These are phyloP conservation scores for Sequoiadendron giganteum DNA, from an alignment of 75 land plant species.

Conservation along the genomic window DNA sequence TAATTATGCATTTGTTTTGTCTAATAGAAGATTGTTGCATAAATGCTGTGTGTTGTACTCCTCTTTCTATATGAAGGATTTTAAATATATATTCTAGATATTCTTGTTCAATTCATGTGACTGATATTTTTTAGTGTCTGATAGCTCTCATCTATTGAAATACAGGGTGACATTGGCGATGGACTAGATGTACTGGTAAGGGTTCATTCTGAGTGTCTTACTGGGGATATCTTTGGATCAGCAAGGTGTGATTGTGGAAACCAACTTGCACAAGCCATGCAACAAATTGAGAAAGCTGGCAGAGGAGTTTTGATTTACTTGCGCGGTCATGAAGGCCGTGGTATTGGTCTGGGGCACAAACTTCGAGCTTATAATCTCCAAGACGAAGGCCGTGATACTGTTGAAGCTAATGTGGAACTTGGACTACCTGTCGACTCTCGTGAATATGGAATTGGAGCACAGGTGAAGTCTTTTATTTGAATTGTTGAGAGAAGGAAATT, in stretches of 20 bases:
- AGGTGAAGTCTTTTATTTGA: slow-evolving; percentile 41
- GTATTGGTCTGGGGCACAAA: slow-evolving; percentile 97
- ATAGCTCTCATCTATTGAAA: not conserved
- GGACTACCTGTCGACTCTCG: slow-evolving; percentile 94
- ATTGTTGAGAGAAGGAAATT: not conserved
- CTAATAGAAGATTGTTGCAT: not conserved
- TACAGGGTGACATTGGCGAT: slow-evolving; percentile 91
- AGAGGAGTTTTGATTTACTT: slow-evolving; percentile 91
- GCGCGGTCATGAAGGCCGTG: slow-evolving; percentile 97
- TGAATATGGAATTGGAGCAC: slow-evolving; percentile 97
- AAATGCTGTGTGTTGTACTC: not conserved
- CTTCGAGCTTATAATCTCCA: slow-evolving; percentile 93
- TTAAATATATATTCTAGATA: not conserved
- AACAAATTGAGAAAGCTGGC: slow-evolving; percentile 73
- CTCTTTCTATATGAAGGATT: not conserved
- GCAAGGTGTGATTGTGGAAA: slow-evolving; percentile 97
- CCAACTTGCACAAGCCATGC: slow-evolving; percentile 85
- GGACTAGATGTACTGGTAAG: slow-evolving; percentile 90
- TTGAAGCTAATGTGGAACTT: slow-evolving; percentile 91
- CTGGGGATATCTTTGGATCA: slow-evolving; percentile 97
- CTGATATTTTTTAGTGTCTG: not conserved
- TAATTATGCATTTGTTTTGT: not conserved
- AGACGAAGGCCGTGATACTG: slow-evolving; percentile 92
- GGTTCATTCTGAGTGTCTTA: slow-evolving; percentile 97
- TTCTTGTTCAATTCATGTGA: not conserved